Percentiles rank a stretch among this genome's conserved stretches.
These are phyloP conservation scores for Fusarium musae DNA, from an alignment of 2,329 filamentous ascomycete genomes.

Conservation along the genomic window DNA sequence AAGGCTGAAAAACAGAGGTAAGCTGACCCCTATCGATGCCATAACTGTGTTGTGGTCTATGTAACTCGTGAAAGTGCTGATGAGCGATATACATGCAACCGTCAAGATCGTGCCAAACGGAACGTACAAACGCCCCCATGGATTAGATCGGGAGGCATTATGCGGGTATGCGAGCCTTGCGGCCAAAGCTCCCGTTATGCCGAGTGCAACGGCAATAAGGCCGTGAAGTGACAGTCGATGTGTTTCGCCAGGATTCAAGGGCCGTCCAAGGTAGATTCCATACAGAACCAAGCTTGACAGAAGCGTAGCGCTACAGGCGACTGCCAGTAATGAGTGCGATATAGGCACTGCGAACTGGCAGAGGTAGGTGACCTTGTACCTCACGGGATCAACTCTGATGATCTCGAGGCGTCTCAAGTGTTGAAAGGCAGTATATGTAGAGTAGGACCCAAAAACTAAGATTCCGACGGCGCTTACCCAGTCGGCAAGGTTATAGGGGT, in stretches of 20 bases:
- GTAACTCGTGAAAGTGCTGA: background rate
- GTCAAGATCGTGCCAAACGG: conserved; percentile 18
- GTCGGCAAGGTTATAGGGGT: conserved; percentile 34
- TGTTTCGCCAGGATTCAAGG: conserved; percentile 12
- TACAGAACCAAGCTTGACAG: conserved; percentile 34
- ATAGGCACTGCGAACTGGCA: conserved; percentile 14
- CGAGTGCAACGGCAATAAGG: conserved; percentile 27
- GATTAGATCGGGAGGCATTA: conserved; percentile 13
- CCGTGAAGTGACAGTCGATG: conserved; percentile 7
- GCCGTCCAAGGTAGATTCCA: conserved; percentile 26
- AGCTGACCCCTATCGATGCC: conserved; percentile 27
- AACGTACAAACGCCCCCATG: conserved; percentile 37
- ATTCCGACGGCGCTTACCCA: conserved; percentile 38
- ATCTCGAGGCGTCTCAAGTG: conserved; percentile 36
- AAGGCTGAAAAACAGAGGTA: conserved; percentile 32
- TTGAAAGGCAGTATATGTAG: conserved; percentile 8
- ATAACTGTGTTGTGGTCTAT: conserved; percentile 12
- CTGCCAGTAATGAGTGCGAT: conserved; percentile 34
- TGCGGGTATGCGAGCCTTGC: conserved; percentile 5
- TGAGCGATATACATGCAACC: background rate
- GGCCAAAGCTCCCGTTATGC: conserved; percentile 25
- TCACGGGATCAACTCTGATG: conserved; percentile 14
- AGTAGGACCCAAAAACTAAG: conserved; percentile 40
- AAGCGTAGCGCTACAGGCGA: conserved; percentile 19
- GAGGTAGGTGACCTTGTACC: conserved; percentile 19